These are phyloP conservation scores for Xylaria sp. DNA, from an alignment of 2,329 filamentous ascomycete species.

Conservation along the genomic window DNA sequence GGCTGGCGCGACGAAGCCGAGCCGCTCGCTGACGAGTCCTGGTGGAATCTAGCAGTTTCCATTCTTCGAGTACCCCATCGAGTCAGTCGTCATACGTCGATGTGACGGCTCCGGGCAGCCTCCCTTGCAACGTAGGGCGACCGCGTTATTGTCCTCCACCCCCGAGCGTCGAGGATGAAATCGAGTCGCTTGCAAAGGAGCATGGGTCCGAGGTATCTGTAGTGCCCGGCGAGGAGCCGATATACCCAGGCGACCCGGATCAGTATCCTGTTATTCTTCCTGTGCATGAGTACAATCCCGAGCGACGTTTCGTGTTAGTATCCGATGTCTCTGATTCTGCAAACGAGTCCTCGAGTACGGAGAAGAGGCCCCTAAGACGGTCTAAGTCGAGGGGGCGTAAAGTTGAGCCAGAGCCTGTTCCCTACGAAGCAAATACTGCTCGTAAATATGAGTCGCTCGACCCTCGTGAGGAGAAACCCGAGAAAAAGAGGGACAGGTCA, in stretches of 20 bases:
- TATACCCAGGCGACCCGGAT: constrained; percentile 65
- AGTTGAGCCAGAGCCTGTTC: constrained; percentile 25
- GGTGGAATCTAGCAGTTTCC: constrained; percentile 18
- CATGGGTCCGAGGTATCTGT: constrained; percentile 43
- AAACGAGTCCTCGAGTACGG: constrained; percentile 27
- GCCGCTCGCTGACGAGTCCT: constrained; percentile 24
- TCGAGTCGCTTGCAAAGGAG: constrained; percentile 64
- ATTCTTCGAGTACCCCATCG: constrained; percentile 17
- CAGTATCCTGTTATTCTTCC: constrained; percentile 70
- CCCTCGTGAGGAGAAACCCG: constrained; percentile 33
- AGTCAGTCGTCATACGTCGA: constrained; percentile 28
- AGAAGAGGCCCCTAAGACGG: constrained; percentile 20
- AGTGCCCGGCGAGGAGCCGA: constrained; percentile 56
- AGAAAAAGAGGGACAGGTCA: constrained; percentile 26
- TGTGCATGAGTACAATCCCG: constrained; percentile 61
- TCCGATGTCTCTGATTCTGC: constrained; percentile 40
- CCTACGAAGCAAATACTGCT: constrained; percentile 48
- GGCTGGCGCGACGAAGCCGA: constrained; percentile 1
- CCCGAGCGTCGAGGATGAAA: constrained; percentile 72
- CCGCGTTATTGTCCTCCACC: constrained; percentile 56
- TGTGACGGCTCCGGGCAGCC: constrained; percentile 24
- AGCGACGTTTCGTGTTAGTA: constrained; percentile 67
- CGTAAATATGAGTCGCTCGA: constrained; percentile 43
- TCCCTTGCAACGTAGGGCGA: constrained; percentile 27
- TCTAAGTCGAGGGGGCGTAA: constrained; percentile 22